phyloP scores from a whole-genome alignment of 2,329 filamentous ascomycete species.

The Clarireedia monteithiana region DNA sequence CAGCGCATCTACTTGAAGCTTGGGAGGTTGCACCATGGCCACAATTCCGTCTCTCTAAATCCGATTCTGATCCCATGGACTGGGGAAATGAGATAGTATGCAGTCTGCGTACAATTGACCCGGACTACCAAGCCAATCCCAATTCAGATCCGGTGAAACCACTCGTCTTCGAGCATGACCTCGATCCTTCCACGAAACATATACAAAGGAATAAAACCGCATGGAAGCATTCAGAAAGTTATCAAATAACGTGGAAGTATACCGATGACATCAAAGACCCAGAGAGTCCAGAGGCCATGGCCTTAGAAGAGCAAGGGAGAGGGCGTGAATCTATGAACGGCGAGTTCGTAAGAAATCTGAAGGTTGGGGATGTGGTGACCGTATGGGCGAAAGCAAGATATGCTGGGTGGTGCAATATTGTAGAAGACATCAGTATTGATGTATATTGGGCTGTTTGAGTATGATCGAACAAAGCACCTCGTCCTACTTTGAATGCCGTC shows the following conservation, averaged over 20 bases:
- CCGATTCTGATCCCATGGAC: neutral
- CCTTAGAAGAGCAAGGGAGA: slow-evolving; percentile 35
- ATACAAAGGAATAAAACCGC: slow-evolving; percentile 39
- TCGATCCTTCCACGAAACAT: slow-evolving; percentile 29
- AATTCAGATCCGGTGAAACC: neutral
- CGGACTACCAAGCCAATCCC: neutral
- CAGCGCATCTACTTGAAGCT: neutral
- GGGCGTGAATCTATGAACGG: slow-evolving; percentile 45
- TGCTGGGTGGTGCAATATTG: slow-evolving; percentile 42
- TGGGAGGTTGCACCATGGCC: neutral
- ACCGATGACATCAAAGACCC: slow-evolving; percentile 38
- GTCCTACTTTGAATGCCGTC: neutral
- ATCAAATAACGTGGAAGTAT: slow-evolving; percentile 47
- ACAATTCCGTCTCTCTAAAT: neutral
- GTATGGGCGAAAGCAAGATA: slow-evolving; percentile 35
- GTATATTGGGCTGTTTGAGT: slow-evolving; percentile 48
- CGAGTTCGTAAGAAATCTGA: slow-evolving; percentile 46
- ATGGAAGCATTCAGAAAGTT: slow-evolving; percentile 34
- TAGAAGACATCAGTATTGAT: slow-evolving; percentile 44
- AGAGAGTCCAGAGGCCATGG: slow-evolving; percentile 33
- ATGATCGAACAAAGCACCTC: neutral
- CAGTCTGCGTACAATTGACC: slow-evolving; percentile 30
- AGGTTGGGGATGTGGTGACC: slow-evolving; percentile 16
- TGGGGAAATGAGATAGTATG: slow-evolving; percentile 20
- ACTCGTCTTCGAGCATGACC: slow-evolving; percentile 32